Evolutionary conservation across 148 eudicot species (phyloP), one percentile per base, ranked within the genome.

Genomic region (Persicaria tinctoria): DNA sequence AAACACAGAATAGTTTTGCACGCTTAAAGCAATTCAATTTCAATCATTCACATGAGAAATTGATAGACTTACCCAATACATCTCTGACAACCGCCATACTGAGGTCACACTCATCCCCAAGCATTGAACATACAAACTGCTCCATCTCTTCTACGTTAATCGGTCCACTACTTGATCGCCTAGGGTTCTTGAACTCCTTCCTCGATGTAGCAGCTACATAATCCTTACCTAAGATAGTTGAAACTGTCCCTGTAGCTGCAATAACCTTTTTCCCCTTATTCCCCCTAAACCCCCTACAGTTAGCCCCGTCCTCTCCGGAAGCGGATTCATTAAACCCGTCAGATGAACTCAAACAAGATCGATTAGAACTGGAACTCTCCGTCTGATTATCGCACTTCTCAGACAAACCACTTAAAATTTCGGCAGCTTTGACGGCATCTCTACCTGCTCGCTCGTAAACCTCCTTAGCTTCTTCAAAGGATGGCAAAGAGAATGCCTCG

Each of bases 61-160:
- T 56, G 68, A 70, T 18, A 76, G 46, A 77, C 93, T 88, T 77
- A 95, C 99, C 86, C 18, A 95, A 79, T 41, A 95, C 97, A 77
- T 95, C 99, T 80, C 80, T 83, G 66, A 92, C 93, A 76, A 95
- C 91, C 51, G 86, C 97, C 89, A 90, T 77, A 84, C 84, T 76
- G 72, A 95, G 83, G 38, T 92, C 92, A 75, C 85, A 83, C 0
- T 84, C 91, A 47, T 87, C 88, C n/a, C 97, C 96, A 47, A 95
- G 92, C 97, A 95, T 89, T 10, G 94, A 87, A 50, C 86, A 87
- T 79, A 95, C 79, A 66, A 95, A 95, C 83, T 90, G 96, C 78
- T 92, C 96, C 6, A 82, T 74, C 27, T 91, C 97, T 68, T 81
- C 93, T 48, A 80, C 80, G 57, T 79, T 78, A 70, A 78, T 78